Evolutionary conservation across 148 eudicot genomes (phyloP).

Genomic region (Fallopia convolvulus): DNA sequence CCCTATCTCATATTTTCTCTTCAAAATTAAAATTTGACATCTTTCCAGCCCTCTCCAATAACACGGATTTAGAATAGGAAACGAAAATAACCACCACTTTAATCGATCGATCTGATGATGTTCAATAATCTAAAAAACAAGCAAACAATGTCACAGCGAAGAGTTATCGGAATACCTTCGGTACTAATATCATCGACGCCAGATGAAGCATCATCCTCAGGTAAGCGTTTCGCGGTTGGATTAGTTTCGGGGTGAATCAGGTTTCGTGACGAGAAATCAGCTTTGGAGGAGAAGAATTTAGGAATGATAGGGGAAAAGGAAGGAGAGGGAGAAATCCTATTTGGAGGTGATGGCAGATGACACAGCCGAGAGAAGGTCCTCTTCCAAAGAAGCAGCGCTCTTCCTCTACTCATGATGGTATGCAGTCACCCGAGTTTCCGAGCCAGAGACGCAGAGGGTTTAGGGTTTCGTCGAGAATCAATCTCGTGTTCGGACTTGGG

Average conservation of each 20-base stretch:
- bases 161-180: not conserved
- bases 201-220: not conserved
- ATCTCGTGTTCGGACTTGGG: no score
- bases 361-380: not conserved
- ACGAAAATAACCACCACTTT: not conserved
- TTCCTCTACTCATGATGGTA: conserved; percentile 3
- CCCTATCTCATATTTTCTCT: not conserved
- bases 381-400: not conserved
- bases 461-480: not conserved
- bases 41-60: not conserved
- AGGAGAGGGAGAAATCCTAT: not conserved
- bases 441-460: not conserved
- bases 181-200: not conserved
- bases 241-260: not conserved
- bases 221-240: not conserved
- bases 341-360: not conserved
- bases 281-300: conserved; percentile 1
- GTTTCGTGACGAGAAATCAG: not conserved
- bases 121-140: not conserved
- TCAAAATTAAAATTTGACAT: not conserved
- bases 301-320: not conserved
- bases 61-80: not conserved
- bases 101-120: not conserved
- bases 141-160: not conserved
- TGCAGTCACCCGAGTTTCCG: not conserved